Evolutionary conservation across 441 rosid species (phyloP), one percentile per base, ranked within the genome.

Genomic region (Hura crepitans): DNA sequence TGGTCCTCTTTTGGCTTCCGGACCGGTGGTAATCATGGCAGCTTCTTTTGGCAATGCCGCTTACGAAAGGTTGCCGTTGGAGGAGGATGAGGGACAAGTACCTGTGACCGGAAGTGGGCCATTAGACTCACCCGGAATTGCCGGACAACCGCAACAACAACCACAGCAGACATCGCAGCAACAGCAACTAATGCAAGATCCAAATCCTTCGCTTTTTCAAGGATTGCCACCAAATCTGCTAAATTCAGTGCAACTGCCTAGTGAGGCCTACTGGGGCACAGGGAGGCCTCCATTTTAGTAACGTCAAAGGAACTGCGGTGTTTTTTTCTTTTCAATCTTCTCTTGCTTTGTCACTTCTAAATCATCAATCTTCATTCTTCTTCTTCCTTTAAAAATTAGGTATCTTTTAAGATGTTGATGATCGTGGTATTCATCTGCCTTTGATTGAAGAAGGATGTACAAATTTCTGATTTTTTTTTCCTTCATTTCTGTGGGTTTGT

Each of bases 31-130:
- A 89, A 81, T 91, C 25, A 85, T 91, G 11, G 86, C 93, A 1
- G 97, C 97, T 6, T 86, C 95, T 31, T 91, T 91, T 70, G 72
- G 91, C 3, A 89, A 91, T 64, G 93, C 97, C 22, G 85, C 95
- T 46, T 91, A 87, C 20, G 95, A 91, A 70, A 83, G 93, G 60
- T 68, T 91, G 77, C 96, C 97, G 0, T 65, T 91, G 42, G 97
- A 88, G 65, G 92, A 89, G 4, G 91, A 91, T 6, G 83, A 80
- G 59, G 92, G 65, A 20, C 75, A 86, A 54, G 66, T 50, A 33
- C 50, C 73, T 5, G 61, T 66, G 45, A n/a, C n/a, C n/a, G 85
- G 77, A 22, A 70, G 79, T 22, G 77, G 81, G 11, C 23, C 76
- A 0, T 68, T 81, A 55, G 88, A 69, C 7, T 82, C 91, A 6